These are phyloP conservation scores for Microdochium paspali DNA, from an alignment of 2,329 filamentous ascomycete genomes.

Conservation along the genomic window DNA sequence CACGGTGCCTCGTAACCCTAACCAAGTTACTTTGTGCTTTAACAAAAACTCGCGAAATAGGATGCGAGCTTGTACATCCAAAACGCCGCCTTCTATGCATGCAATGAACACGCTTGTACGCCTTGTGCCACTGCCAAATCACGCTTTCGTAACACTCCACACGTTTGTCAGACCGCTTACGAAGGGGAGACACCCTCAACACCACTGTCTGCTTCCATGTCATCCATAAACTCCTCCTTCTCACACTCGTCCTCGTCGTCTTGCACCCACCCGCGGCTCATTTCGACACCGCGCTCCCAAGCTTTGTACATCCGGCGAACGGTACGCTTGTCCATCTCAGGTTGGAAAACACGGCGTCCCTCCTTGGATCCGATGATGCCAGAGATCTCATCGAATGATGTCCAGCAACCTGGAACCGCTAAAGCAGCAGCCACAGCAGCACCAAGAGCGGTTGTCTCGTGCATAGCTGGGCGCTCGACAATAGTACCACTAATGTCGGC, in stretches of 20 bases:
- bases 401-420: slow-evolving; percentile 65
- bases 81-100: background rate
- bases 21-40: no score
- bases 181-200: background rate
- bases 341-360: slow-evolving; percentile 61
- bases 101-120: background rate
- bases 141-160: background rate
- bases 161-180: background rate
- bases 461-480: slow-evolving; percentile 78
- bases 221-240: background rate
- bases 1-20: no score
- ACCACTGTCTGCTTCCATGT: background rate
- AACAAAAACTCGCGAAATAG: background rate
- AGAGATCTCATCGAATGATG: slow-evolving; percentile 62
- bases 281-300: slow-evolving; percentile 50
- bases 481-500: slow-evolving; percentile 76
- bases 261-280: slow-evolving; percentile 45
- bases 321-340: slow-evolving; percentile 41
- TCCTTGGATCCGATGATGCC: slow-evolving; percentile 55
- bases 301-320: slow-evolving; percentile 35
- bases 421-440: slow-evolving; percentile 87
- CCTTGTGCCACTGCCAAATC: background rate
- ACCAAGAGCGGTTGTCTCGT: slow-evolving; percentile 81
- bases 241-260: background rate
- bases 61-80: no score